Conservation (phyloP, 1,284 basidiomycete species). For the Quambalaria eucalypti region DNA sequence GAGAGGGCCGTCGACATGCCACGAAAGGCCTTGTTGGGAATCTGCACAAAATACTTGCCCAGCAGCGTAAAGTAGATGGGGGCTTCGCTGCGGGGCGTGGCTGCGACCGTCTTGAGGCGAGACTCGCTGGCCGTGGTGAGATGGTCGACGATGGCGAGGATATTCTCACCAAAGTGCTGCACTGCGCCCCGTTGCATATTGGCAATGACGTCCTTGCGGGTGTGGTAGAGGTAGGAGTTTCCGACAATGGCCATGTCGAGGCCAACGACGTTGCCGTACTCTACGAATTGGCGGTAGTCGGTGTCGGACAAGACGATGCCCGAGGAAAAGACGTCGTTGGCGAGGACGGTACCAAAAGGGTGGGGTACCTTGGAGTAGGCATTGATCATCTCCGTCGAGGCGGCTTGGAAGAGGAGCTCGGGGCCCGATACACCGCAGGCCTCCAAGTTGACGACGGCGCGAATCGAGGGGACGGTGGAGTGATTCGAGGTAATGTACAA, state of each 20-base stretch:
- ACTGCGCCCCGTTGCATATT: conserved; percentile 68
- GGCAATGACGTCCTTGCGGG: conserved; percentile 71
- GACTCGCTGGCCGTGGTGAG: conserved; percentile 54
- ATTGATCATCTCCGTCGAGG: conserved; percentile 82
- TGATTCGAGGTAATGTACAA: conserved; percentile 46
- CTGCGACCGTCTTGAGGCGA: conserved; percentile 22
- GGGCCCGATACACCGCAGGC: conserved; percentile 81
- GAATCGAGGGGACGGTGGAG: conserved; percentile 55
- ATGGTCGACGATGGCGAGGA: conserved; percentile 69
- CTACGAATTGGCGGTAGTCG: conserved; percentile 66
- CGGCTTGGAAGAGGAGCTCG: conserved; percentile 91
- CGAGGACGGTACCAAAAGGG: conserved; percentile 81
- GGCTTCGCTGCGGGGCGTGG: conserved; percentile 51
- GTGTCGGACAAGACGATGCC: conserved; percentile 65
- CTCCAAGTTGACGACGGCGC: conserved; percentile 85
- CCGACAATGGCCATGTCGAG: conserved; percentile 82
- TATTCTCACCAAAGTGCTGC: conserved; percentile 86
- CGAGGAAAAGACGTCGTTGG: conserved; percentile 87
- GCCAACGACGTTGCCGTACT: conserved; percentile 59
- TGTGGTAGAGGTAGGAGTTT: conserved; percentile 87
- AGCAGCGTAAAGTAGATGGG: conserved; percentile 57
- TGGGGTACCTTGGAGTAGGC: conserved; percentile 80
- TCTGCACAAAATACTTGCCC: conserved; percentile 49
- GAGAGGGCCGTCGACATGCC: conserved; percentile 39
- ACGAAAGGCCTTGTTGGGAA: conserved; percentile 49